Evolutionary conservation across 805 yeast species (phyloP), one percentile per base, ranked within the genome.

Genomic region (Komagataella kurtzmanii): DNA sequence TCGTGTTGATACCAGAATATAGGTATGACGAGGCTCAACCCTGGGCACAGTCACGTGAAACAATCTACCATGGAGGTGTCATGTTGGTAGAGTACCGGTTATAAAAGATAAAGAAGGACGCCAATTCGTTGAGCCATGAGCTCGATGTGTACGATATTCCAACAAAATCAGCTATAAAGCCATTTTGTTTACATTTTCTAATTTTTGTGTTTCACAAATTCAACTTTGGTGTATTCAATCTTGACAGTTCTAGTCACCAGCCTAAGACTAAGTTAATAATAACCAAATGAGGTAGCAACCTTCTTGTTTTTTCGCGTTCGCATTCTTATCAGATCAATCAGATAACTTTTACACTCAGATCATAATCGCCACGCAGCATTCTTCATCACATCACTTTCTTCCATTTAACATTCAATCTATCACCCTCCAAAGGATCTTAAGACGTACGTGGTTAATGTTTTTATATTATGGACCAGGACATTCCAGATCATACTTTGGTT

Each of bases 301-400:
- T 14, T 30, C 12, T 10, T 30, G 40, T 14, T 30, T 30, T 5
- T 30, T 30, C 40, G 40, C 40, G 40, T 10, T 30, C 12, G 14
- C 23, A 14, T 19, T 45, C 23, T 45, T 45, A 45, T 45, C 47
- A 45, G 47, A 45, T 45, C n/a, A 23, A 45, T 45, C 47, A 45
- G 47, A 14, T 24, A 45, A 45, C 30, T 44, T 19, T 21, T 45
- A 24, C 47, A 18, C 24, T 45, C 30, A 24, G 24, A 45, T 24
- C 17, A 45, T 12, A 17, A 12, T 45, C 24, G 47, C 30, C 21
- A 45, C 47, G 21, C 21, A 17, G n/a, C 47, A 17, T n/a, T 45
- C 30, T 45, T 24, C 47, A 7, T 3, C 10, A 44, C 23, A 17
- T 10, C 6, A 45, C 12, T 23, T 14, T 18, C 18, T 45, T n/a